phyloP scores from a whole-genome alignment of 495 filamentous ascomycete genomes.

The Podospora pseudocomata region DNA sequence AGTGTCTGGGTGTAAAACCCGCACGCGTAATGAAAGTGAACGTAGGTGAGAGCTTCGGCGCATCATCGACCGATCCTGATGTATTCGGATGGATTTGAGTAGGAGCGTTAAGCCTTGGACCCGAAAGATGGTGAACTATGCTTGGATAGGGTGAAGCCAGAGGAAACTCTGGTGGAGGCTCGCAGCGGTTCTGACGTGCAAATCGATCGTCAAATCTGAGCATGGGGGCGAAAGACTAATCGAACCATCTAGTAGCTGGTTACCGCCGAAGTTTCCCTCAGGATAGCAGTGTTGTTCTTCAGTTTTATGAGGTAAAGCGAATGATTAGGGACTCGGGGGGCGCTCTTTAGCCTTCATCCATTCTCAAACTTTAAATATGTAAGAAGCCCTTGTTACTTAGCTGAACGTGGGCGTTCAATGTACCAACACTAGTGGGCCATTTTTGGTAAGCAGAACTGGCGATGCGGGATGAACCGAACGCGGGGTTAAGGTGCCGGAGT shows the following conservation, averaged over 20 bases:
- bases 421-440: conserved; percentile 62
- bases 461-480: conserved; percentile 67
- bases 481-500: conserved; percentile 69
- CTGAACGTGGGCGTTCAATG: conserved; percentile 68
- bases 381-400: conserved; percentile 68
- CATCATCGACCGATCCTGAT: conserved; percentile 72
- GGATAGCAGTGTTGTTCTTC: conserved; percentile 68
- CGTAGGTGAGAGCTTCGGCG: conserved; percentile 49
- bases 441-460: conserved; percentile 70
- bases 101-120: conserved; percentile 70
- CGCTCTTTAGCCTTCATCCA: conserved; percentile 68
- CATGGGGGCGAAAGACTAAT: conserved; percentile 65
- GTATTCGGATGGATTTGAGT: conserved; percentile 75
- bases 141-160: conserved; percentile 70
- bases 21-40: conserved; percentile 67
- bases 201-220: conserved; percentile 68
- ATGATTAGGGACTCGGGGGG: conserved; percentile 74
- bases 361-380: conserved; percentile 77
- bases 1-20: conserved; percentile 69
- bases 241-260: conserved; percentile 67
- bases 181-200: conserved; percentile 70
- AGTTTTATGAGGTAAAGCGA: conserved; percentile 78
- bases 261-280: conserved; percentile 72
- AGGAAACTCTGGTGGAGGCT: conserved; percentile 73
- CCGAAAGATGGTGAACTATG: conserved; percentile 68